These are phyloP conservation scores for Albophoma yamanashiensis DNA, from an alignment of 2,329 filamentous ascomycete genomes.

Conservation along the genomic window DNA sequence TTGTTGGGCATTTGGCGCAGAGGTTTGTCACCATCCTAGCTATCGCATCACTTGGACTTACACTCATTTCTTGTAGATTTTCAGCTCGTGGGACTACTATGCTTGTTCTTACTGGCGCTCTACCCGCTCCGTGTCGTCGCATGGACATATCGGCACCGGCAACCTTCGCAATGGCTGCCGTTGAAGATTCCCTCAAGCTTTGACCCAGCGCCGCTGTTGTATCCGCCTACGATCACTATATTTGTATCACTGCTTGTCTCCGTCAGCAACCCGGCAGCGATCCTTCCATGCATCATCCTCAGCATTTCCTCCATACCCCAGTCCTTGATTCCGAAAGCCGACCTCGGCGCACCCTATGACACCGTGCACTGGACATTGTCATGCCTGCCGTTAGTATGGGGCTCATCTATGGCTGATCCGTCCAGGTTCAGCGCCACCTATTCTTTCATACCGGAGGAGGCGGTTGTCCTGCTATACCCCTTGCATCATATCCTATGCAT, in stretches of 20 bases:
- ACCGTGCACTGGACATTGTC: constrained; percentile 71
- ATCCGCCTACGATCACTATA: constrained; percentile 67
- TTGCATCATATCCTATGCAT: constrained; percentile 69
- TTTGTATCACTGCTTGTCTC: constrained; percentile 68
- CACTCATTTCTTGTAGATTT: constrained; percentile 27
- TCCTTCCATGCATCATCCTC: constrained; percentile 76
- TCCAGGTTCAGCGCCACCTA: constrained; percentile 24
- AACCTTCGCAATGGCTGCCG: constrained; percentile 25
- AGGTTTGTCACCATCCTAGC: constrained; percentile 26
- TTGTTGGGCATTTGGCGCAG: constrained; percentile 34
- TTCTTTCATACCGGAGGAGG: constrained; percentile 43
- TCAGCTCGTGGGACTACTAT: constrained; percentile 22
- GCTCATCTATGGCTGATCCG: constrained; percentile 6
- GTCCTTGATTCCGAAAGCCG: constrained; percentile 56
- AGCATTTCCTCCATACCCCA: constrained; percentile 67
- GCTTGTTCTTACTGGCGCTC: constrained; percentile 29
- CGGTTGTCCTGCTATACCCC: constrained; percentile 61
- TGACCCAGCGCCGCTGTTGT: constrained; percentile 84
- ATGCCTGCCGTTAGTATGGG: constrained; percentile 49
- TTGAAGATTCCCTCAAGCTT: constrained; percentile 61
- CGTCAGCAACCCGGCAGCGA: constrained; percentile 43
- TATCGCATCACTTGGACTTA: background rate
- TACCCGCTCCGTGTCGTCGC: constrained; percentile 51
- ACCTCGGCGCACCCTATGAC: constrained; percentile 46
- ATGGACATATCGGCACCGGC: constrained; percentile 33